Base-by-base conservation (phyloP, 495 filamentous ascomycete species). In the Evansstolkia leycettana region DNA sequence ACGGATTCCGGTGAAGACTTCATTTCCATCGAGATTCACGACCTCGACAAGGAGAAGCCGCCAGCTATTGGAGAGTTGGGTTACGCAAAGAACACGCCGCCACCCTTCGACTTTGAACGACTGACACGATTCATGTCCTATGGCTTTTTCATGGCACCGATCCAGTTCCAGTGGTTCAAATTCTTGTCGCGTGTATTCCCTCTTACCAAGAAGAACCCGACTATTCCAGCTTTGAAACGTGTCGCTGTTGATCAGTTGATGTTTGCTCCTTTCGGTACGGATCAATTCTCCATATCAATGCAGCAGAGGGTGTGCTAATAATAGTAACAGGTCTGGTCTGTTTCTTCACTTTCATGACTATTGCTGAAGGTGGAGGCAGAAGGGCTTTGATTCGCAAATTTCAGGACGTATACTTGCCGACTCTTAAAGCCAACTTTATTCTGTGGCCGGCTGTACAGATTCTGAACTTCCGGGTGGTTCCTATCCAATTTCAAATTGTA, bases 401-500 rank as follows among this genome's bases (percentile, higher is more conserved):
- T 50, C 74, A 81, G 46, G 84, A 94, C 49, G 88, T 94, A 46
- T 99, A 94, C 55, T 48, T 93, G 44, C 85, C 90, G 16, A 84
- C 89, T 11, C 65, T 98, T 41, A 94, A 95, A 66, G 92, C 92
- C 32, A 96, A 96, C 55, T 99, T 78, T 46, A 73, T 94, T 53
- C 70, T 99, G 7, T 99, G 92, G 92, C 92, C 92, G 13, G 75
- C 80, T 4, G 92, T 96, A 17, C 92, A 99, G 63, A 78, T 99
- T 37, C 65, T 99, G 51, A 99, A 99, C 63, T 99, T 99, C 63
- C 72, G 92, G 15, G 58, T 95, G 37, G 82, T 96, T 60, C 92
- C 92, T 2, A 75, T 96, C 32, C 89, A 94, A 54, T 94, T 93
- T 54, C 92, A 96, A 58, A 80, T 99, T 55, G 90, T 95, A 53